Evolutionary conservation across 257 asterid genomes (phyloP), one percentile per base, ranked within the genome.

Genomic region (Nicotiana knightiana): DNA sequence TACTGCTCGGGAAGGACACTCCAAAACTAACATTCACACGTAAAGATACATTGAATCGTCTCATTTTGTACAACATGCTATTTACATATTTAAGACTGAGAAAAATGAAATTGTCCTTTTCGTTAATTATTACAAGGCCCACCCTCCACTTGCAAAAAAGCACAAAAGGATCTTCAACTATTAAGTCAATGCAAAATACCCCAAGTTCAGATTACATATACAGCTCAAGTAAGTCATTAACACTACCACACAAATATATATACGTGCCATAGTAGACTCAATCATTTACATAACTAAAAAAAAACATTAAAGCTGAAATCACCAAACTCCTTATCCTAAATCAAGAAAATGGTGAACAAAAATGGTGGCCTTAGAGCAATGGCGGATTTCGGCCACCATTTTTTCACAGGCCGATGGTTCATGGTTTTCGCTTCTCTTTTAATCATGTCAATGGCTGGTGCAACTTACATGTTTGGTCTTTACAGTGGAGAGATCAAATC

Each of bases 381-480:
- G 39, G 75, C 66, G 9, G 68, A 81, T 73, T 77, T 88, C 24
- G 62, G 80, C 73, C 53, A 80, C 70, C 90, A 89, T 5, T 76
- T 86, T 8, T 9, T 92, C 67, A 75, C 85, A 6, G 82, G 94
- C 33, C 86, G 93, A 66, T 92, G 94, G 94, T 92, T 89, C 89
- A 89, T 89, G 92, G 85, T 89, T 5, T 91, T 92, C 33, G 92
- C 91, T 2, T 85, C 84, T 35, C 87, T 86, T 21, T 85, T 92
- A 7, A 89, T 92, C 83, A 86, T 92, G 93, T 81, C 95, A 62
- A 78, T 85, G 88, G 77, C 97, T 1, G 97, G 97, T 17, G 92
- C 94, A 6, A 88, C 92, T 5, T 92, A 91, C 87, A 89, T 92
- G 86, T 92, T 90, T 48, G 95, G 93, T 2, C 81, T 89, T n/a